Base-by-base conservation (phyloP, 257 asterid species). In the Fraxinus pennsylvanica region DNA sequence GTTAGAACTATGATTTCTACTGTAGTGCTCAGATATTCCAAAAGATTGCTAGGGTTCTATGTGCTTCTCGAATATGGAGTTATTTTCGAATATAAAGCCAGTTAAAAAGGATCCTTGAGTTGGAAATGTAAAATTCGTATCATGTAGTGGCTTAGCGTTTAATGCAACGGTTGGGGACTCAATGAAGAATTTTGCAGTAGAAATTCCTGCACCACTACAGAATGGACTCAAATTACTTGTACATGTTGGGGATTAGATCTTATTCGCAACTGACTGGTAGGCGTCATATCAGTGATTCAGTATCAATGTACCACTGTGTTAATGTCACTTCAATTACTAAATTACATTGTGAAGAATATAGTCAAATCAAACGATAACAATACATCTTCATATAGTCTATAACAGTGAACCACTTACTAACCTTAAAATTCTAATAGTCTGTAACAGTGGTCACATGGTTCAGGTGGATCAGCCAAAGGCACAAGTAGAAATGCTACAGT, bases 211-310 rank as follows among this genome's bases (percentile, higher is more conserved):
- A 50, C 86, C 88, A 1, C 73, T 90, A 19, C 82, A 85, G 57
- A 89, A 86, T 78, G 89, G 87, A 33, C 65, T 90, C 57, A 85
- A 83, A 38, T 36, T 87, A 59, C 81, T 90, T 5, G 41, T 85
- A 36, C 88, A 90, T 43, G 92, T 88, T 12, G 92, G 92, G 41
- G 92, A 88, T 71, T 88, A 82, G 95, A 90, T 74, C 88, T 90
- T 50, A 69, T 86, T 29, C 87, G 95, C 88, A 90, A 90, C 82
- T 90, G 92, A 92, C 89, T 0, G 91, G 91, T 89, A 72, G 73
- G 86, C 10, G 76, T 74, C 45, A 36, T 65, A 21, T 35, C 38
- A 15, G 32, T 25, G 27, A 25, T 25, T 25, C 27, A 25, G 27
- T 25, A 25, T 25, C 27, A 25, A 0, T 25, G 27, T 74, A 17